Conservation (phyloP, 2,329 filamentous ascomycete species). For the Claviceps sp. region DNA sequence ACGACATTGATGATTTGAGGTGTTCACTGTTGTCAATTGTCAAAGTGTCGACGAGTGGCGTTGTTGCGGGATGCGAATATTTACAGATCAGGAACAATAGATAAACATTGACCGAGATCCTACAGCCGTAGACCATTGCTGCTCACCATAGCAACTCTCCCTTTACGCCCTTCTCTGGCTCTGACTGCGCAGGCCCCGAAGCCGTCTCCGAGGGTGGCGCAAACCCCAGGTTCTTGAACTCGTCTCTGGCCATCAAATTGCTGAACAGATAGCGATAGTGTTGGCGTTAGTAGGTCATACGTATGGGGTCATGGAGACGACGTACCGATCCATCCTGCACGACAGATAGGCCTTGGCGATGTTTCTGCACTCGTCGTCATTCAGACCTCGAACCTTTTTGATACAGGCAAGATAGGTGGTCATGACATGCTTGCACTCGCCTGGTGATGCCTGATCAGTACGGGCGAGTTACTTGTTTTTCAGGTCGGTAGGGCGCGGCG, state of each 20-base stretch:
- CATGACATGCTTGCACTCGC: slow-evolving; percentile 90
- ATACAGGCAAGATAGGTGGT: slow-evolving; percentile 74
- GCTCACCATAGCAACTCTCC: slow-evolving; percentile 23
- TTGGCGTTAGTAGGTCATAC: neutral
- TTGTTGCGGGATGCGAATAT: neutral
- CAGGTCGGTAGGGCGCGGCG: neutral
- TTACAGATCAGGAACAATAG: neutral
- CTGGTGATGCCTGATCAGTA: slow-evolving; percentile 27
- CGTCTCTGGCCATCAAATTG: slow-evolving; percentile 91
- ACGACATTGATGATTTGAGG: no score
- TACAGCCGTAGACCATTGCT: neutral
- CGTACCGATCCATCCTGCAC: slow-evolving; percentile 90
- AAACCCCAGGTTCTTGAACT: slow-evolving; percentile 89
- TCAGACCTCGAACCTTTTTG: slow-evolving; percentile 69
- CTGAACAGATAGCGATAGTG: slow-evolving; percentile 25
- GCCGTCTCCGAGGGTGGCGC: slow-evolving; percentile 15
- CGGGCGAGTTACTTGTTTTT: neutral
- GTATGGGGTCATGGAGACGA: neutral
- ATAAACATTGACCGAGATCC: neutral
- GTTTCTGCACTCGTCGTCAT: slow-evolving; percentile 72
- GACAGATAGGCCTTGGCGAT: slow-evolving; percentile 79
- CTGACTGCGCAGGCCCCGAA: slow-evolving; percentile 5
- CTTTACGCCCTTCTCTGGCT: slow-evolving; percentile 22
- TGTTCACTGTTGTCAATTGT: no score
- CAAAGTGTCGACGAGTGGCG: neutral